Evolutionary conservation across 768 basidiomycete genomes (phyloP).

Genomic region (Russula abietina): DNA sequence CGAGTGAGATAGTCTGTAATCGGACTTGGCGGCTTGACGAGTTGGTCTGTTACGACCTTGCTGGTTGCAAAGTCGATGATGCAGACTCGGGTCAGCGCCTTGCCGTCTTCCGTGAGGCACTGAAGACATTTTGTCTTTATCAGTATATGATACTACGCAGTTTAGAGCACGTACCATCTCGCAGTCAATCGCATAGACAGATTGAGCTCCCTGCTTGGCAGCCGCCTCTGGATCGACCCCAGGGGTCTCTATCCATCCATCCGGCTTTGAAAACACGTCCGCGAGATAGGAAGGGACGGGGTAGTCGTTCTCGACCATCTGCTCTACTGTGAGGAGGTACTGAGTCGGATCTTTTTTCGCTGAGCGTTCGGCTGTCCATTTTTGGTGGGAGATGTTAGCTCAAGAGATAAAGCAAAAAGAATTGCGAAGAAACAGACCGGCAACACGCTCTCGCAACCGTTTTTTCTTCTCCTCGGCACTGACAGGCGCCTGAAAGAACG

Average conservation of each 20-base stretch:
- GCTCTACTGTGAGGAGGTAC: constrained; percentile 70
- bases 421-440: constrained; percentile 30
- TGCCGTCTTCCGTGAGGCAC: constrained; percentile 88
- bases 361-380: constrained; percentile 50
- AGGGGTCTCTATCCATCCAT: constrained; percentile 83
- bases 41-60: constrained; percentile 75
- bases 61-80: constrained; percentile 72
- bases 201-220: constrained; percentile 33
- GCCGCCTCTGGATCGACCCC: constrained; percentile 34
- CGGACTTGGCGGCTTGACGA: constrained; percentile 82
- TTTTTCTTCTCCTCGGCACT: constrained; percentile 74
- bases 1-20: constrained; percentile 86
- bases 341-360: constrained; percentile 58
- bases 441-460: constrained; percentile 42
- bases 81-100: constrained; percentile 80
- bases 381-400: not conserved
- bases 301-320: constrained; percentile 95
- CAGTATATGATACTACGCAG: not conserved
- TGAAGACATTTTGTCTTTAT: constrained; percentile 30
- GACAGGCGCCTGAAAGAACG: constrained; percentile 78
- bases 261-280: constrained; percentile 55
- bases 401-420: not conserved
- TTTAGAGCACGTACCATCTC: constrained; percentile 71
- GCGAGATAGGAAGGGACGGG: constrained; percentile 82
- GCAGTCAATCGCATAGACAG: constrained; percentile 86